Evolutionary conservation across 768 basidiomycete genomes (phyloP).

Genomic region (Ramaria sp.): DNA sequence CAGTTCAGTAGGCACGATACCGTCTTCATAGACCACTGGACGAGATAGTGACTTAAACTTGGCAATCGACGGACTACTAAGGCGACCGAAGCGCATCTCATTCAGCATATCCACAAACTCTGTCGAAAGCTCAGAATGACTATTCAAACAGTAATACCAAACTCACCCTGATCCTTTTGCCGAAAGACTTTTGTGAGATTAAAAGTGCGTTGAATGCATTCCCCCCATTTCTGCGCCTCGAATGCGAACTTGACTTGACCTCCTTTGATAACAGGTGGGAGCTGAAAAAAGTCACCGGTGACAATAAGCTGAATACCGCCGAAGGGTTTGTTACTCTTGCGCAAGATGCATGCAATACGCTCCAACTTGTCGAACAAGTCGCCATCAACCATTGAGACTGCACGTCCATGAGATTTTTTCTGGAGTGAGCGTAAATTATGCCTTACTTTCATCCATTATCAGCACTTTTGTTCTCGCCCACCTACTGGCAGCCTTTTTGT

Average conservation of each 20-base stretch:
- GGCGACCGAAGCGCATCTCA: slow-evolving; percentile 88
- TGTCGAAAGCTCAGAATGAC: slow-evolving; percentile 19
- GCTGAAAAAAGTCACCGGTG: slow-evolving; percentile 97
- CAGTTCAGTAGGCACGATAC: slow-evolving; percentile 85
- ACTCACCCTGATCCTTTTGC: slow-evolving; percentile 79
- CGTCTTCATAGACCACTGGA: slow-evolving; percentile 65
- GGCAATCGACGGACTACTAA: slow-evolving; percentile 52
- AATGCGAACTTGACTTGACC: slow-evolving; percentile 75
- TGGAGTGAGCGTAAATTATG: not conserved
- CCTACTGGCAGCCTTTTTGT: slow-evolving; percentile 68
- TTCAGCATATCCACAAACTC: slow-evolving; percentile 96
- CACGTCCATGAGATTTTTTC: not conserved
- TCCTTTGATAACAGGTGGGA: slow-evolving; percentile 80
- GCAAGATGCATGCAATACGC: slow-evolving; percentile 50
- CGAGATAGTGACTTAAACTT: slow-evolving; percentile 66
- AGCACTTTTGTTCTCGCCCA: slow-evolving; percentile 83
- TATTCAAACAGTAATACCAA: not conserved
- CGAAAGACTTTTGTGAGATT: slow-evolving; percentile 95
- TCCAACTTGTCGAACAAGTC: slow-evolving; percentile 87
- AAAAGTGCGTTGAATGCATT: slow-evolving; percentile 68
- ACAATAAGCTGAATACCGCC: slow-evolving; percentile 93
- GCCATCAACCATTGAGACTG: slow-evolving; percentile 97
- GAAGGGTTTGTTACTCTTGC: slow-evolving; percentile 61
- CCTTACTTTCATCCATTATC: slow-evolving; percentile 69
- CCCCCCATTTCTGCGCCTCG: slow-evolving; percentile 70